Percentiles rank a stretch among this genome's conserved stretches.
Conservation (phyloP, 2,329 filamentous ascomycete genomes). For the Ophiognomonia clavigignenti-juglandacearum region DNA sequence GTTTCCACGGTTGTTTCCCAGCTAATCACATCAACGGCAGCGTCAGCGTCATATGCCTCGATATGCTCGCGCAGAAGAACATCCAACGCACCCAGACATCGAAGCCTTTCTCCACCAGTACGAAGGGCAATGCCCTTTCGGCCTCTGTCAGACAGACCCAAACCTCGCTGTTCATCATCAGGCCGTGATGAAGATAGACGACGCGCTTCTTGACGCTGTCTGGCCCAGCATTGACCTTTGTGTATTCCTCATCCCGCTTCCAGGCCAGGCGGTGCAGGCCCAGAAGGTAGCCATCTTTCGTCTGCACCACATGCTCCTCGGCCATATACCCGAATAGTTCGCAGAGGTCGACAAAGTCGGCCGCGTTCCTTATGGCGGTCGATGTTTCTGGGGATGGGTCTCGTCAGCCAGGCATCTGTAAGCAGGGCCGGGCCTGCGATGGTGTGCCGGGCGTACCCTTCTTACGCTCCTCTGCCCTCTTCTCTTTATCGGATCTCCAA, state of each 20-base stretch:
- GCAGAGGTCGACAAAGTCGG: conserved; percentile 93
- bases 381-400: conserved; percentile 58
- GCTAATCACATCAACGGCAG: conserved; percentile 46
- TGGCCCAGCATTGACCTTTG: conserved; percentile 68
- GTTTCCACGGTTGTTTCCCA: conserved; percentile 97
- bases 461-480: conserved; percentile 62
- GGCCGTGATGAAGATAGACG: conserved; percentile 89
- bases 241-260: conserved; percentile 74
- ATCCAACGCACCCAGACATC: conserved; percentile 78
- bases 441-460: conserved; percentile 48
- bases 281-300: conserved; percentile 86
- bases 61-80: neutral
- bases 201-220: conserved; percentile 73
- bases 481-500: conserved; percentile 65
- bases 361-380: conserved; percentile 74
- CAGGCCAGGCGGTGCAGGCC: conserved; percentile 85
- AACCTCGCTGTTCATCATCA: conserved; percentile 98
- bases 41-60: too few species aligned
- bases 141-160: conserved; percentile 92
- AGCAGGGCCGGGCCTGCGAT: conserved; percentile 34
- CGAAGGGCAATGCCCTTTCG: conserved; percentile 81
- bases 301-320: conserved; percentile 95
- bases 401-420: conserved; percentile 4
- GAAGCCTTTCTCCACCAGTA: conserved; percentile 83
- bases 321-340: conserved; percentile 85